Evolutionary conservation across 2,329 filamentous ascomycete genomes (phyloP).

Genomic region (Penicillium concentricum): DNA sequence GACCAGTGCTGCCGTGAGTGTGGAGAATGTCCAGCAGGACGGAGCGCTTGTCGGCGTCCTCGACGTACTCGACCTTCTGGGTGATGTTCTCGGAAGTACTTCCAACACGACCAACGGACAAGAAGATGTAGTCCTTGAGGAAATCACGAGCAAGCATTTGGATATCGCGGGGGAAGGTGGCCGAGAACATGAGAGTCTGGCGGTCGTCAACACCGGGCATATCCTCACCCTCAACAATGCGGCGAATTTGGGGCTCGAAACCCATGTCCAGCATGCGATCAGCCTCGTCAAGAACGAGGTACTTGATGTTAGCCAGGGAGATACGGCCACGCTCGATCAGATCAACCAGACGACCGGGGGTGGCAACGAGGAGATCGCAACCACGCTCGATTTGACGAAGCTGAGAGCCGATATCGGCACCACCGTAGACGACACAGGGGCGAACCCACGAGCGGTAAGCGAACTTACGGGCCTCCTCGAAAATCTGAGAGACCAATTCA

Average conservation of each 20-base stretch:
- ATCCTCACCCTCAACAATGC: conserved; percentile 97
- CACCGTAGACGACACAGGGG: conserved; percentile 97
- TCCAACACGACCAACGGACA: conserved; percentile 96
- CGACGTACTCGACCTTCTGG: conserved; percentile 96
- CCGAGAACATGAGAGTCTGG: conserved; percentile 99
- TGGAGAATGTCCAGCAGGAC: conserved; percentile 96
- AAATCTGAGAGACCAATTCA: conserved; percentile 98
- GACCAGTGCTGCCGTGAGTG: conserved; percentile 75
- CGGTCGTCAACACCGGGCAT: conserved; percentile 83
- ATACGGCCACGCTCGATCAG: conserved; percentile 98
- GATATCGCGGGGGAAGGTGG: conserved; percentile 97
- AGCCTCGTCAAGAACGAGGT: conserved; percentile 96
- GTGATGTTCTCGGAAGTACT: conserved; percentile 99
- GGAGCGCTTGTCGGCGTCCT: conserved; percentile 96
- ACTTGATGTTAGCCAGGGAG: conserved; percentile 98
- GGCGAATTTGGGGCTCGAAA: conserved; percentile 99
- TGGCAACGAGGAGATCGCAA: conserved; percentile 95
- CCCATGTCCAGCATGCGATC: conserved; percentile 99
- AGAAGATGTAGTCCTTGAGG: conserved; percentile 98
- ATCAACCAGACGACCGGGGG: conserved; percentile 94
- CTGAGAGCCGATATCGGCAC: conserved; percentile 97
- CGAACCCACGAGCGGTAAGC: conserved; percentile 98
- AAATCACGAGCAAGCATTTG: conserved; percentile 99
- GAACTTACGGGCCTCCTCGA: conserved; percentile 96
- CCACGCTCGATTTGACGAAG: conserved; percentile 97